Base-by-base conservation (phyloP, 2,329 filamentous ascomycete genomes). In the Scleromitrula shiraiana region DNA sequence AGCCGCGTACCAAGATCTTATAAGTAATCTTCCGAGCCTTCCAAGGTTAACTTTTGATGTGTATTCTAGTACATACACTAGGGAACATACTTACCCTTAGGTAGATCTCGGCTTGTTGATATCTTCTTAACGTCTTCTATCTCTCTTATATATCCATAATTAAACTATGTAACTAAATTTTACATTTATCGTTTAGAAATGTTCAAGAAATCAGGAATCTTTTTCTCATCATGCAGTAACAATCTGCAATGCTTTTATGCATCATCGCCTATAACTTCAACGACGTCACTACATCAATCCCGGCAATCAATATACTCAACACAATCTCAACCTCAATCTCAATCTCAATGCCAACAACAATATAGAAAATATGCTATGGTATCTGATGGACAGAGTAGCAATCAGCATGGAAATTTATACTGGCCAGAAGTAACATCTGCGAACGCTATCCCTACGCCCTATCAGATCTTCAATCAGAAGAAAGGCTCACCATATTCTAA, bases 401-500 rank as follows among this genome's bases (percentile, higher is more conserved):
- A 64, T 41, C 57, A 65, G n/a, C 59, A 62, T 52, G 53, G 49
- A 42, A 56, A 59, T 5, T 47, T 58, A 32, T 54, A 50, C 12
- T 64, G 60, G 62, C 61, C 64, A 14, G 62, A 64, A 27, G 49
- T 62, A 7, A 60, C 54, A 50, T 49, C 58, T 36, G 43, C 54
- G 15, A 58, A 59, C 26, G 41, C 51, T 3, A 49, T 64, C 15
- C 63, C 63, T 19, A 91, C 90, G 0, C 93, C 93, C 1, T 97
- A 98, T 69, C 87, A 97, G 61, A 87, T 98, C 62, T 82, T 97
- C 60, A 65, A 67, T 26, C 70, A 77, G 54, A 68, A 71, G 46
- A 77, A 70, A 57, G 70, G 71, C 49, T 80, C 79, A 12, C 76
- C 80, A 2, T 97, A 98, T 66, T 83, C 78, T 53, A 97, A 98